Evolutionary conservation across 441 rosid species (phyloP).

Genomic region (Syzygium malaccense): DNA sequence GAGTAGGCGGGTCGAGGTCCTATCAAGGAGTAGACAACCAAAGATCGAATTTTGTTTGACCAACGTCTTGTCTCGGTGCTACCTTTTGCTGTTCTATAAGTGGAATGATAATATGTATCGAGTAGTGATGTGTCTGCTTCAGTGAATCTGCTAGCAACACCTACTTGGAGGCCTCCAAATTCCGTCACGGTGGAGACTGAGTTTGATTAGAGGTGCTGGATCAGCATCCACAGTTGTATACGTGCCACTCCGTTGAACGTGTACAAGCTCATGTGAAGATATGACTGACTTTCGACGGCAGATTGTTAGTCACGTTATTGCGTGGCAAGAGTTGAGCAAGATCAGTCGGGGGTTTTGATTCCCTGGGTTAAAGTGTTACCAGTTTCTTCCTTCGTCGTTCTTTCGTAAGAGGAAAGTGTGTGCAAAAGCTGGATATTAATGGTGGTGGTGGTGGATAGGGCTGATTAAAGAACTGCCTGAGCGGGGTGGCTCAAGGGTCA

Average conservation of each 20-base stretch:
- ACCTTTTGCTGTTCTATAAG: background rate
- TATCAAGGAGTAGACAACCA: background rate
- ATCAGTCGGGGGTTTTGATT: background rate
- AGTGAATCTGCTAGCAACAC: background rate
- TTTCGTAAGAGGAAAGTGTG: background rate
- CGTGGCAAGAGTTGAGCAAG: background rate
- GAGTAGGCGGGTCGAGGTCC: background rate
- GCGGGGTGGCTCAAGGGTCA: background rate
- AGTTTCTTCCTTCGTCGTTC: background rate
- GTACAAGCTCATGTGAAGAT: background rate
- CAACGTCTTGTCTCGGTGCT: background rate
- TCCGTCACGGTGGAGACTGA: background rate
- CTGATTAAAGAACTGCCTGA: background rate
- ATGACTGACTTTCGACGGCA: background rate
- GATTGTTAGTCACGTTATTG: background rate
- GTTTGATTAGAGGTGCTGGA: background rate
- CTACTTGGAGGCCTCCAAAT: background rate
- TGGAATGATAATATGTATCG: background rate
- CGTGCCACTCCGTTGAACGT: background rate
- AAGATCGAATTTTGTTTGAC: background rate
- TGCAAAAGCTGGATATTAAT: background rate
- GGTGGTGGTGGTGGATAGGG: background rate
- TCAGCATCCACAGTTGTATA: background rate
- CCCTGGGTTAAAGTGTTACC: background rate
- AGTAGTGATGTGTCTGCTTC: background rate